Conservation (phyloP, 352 stramenopile genomes). For the Pythium phragmitis region DNA sequence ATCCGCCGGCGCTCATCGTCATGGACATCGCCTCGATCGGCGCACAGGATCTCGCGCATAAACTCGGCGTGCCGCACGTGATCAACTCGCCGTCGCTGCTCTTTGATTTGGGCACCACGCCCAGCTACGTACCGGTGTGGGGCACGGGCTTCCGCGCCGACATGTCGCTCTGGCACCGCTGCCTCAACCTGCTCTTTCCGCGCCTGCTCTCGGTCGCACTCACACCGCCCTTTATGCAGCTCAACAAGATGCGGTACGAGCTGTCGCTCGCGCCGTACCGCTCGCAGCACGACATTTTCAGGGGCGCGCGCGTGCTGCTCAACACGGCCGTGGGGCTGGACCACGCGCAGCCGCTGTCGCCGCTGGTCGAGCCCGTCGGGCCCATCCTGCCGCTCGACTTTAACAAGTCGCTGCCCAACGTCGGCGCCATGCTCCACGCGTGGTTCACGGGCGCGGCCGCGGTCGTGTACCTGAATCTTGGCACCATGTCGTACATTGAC, state of each 20-base stretch:
- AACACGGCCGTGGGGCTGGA: conserved; percentile 90
- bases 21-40: conserved; percentile 83
- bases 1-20: conserved; percentile 66
- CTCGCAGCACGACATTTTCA: conserved; percentile 89
- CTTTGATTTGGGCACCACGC: conserved; percentile 71
- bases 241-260: conserved; percentile 86
- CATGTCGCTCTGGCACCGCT: conserved; percentile 89
- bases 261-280: conserved; percentile 67
- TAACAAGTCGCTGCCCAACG: conserved; percentile 34
- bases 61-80: conserved; percentile 70
- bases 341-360: conserved; percentile 72
- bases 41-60: conserved; percentile 75
- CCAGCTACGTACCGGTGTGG: conserved; percentile 83
- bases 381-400: conserved; percentile 58
- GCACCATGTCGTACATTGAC: conserved; percentile 80
- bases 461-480: conserved; percentile 77
- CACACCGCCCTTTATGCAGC: conserved; percentile 87
- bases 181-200: conserved; percentile 90
- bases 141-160: conserved; percentile 76
- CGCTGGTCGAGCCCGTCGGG: conserved; percentile 74
- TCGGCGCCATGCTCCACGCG: conserved; percentile 30
- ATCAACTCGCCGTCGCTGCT: conserved; percentile 87
- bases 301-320: conserved; percentile 76
- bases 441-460: conserved; percentile 38
- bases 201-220: conserved; percentile 78